A percentile compares a stretch with the other conserved stretches of the same genome.
These are phyloP conservation scores for Leccinellum luteum DNA, from an alignment of 768 basidiomycete genomes.

Conservation along the genomic window DNA sequence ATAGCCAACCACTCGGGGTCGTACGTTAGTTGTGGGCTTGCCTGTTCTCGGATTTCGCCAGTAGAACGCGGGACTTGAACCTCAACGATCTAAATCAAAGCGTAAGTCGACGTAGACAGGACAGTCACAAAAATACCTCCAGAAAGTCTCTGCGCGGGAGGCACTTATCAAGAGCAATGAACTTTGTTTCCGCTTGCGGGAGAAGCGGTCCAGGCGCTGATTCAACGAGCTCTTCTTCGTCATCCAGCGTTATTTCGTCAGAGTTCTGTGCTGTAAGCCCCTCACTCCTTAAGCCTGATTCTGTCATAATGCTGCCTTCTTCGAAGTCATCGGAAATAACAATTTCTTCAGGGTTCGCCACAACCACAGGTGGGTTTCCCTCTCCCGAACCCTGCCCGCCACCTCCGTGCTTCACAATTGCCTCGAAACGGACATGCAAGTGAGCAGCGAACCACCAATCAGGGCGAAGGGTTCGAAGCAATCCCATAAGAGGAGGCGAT, in stretches of 20 bases:
- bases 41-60: slow-evolving; percentile 5
- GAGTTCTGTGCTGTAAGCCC: slow-evolving; percentile 41
- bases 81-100: slow-evolving; percentile 62
- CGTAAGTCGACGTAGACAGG: background rate
- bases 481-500: slow-evolving; percentile 80
- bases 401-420: slow-evolving; percentile 49
- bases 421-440: slow-evolving; percentile 85
- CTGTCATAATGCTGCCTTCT: slow-evolving; percentile 4
- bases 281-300: slow-evolving; percentile 29
- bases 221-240: slow-evolving; percentile 45
- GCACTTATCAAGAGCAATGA: slow-evolving; percentile 92
- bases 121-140: slow-evolving; percentile 49
- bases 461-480: slow-evolving; percentile 71
- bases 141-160: slow-evolving; percentile 72
- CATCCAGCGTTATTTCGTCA: slow-evolving; percentile 51
- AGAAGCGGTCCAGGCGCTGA: slow-evolving; percentile 30
- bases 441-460: slow-evolving; percentile 94
- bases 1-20: slow-evolving; percentile 96
- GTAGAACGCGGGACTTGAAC: slow-evolving; percentile 35
- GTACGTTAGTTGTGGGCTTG: slow-evolving; percentile 50
- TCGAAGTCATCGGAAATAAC: slow-evolving; percentile 35
- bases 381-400: background rate
- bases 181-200: slow-evolving; percentile 52
- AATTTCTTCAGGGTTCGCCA: slow-evolving; percentile 41
- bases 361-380: background rate